Percentiles rank a stretch among this genome's conserved stretches.
Conservation (phyloP, 176 grass and related monocot genomes). For the Zizania latifolia region DNA sequence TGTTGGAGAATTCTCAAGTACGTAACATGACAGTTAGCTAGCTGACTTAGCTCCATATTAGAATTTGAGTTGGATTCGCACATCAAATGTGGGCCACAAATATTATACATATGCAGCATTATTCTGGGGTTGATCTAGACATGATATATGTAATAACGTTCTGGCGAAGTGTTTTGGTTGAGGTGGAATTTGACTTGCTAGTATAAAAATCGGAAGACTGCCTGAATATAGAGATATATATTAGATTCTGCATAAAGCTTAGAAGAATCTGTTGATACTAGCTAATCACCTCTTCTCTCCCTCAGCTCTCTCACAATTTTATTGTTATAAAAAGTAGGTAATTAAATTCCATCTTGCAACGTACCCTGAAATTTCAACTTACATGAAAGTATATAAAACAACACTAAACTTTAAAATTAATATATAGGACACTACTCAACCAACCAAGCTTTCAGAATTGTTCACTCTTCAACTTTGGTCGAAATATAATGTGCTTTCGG, state of each 20-base stretch:
- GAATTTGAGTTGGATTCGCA: background rate
- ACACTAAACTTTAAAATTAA: too few relatives aligned
- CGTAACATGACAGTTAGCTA: background rate
- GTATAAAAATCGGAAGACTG: background rate
- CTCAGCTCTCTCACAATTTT: too few relatives aligned
- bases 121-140: background rate
- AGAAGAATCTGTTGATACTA: background rate
- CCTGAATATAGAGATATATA: background rate
- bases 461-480: too few relatives aligned
- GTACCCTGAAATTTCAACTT: too few relatives aligned
- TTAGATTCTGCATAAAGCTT: background rate
- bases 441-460: too few relatives aligned
- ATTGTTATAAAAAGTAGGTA: too few relatives aligned
- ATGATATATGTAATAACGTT: background rate
- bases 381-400: too few relatives aligned
- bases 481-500: too few relatives aligned
- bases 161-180: background rate
- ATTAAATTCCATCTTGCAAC: too few relatives aligned
- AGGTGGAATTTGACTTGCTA: slow-evolving; percentile 9
- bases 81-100: background rate
- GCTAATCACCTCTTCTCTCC: too few relatives aligned
- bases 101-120: background rate
- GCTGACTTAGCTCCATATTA: background rate
- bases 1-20: background rate
- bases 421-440: too few relatives aligned